Conservation (phyloP, 1,139 yeast genomes). For the Pichia cactophila region DNA sequence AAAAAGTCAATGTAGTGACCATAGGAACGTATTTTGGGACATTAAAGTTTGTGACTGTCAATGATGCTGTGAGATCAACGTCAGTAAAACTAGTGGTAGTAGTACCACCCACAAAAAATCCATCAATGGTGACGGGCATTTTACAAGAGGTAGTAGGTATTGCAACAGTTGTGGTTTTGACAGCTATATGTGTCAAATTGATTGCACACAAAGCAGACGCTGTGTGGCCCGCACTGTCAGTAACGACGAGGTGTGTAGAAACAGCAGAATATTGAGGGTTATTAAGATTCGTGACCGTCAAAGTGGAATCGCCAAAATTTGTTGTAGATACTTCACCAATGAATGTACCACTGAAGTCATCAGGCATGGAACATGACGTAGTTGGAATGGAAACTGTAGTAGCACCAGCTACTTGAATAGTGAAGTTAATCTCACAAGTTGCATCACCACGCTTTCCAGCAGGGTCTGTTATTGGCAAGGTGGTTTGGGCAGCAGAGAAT, state of each 20-base stretch:
- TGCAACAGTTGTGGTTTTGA: not conserved
- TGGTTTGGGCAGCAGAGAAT: not conserved
- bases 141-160: not conserved
- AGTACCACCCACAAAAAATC: not conserved
- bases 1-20: too few species aligned
- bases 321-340: not conserved
- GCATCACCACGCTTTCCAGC: too few species aligned
- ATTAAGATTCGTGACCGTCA: not conserved
- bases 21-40: not conserved
- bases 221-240: not conserved
- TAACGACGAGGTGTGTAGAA: not conserved
- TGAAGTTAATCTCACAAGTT: too few species aligned
- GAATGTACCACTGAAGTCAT: too few species aligned
- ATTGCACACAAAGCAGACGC: not conserved
- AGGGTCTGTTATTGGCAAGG: not conserved
- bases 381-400: too few species aligned
- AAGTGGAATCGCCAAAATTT: not conserved
- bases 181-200: not conserved
- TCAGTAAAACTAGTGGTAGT: not conserved
- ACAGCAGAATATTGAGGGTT: not conserved
- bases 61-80: not conserved
- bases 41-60: not conserved
- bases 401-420: too few species aligned
- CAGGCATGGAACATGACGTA: too few species aligned
- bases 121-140: not conserved